Base-by-base conservation (phyloP, 2,329 filamentous ascomycete genomes). In the Alternaria ventricosa region DNA sequence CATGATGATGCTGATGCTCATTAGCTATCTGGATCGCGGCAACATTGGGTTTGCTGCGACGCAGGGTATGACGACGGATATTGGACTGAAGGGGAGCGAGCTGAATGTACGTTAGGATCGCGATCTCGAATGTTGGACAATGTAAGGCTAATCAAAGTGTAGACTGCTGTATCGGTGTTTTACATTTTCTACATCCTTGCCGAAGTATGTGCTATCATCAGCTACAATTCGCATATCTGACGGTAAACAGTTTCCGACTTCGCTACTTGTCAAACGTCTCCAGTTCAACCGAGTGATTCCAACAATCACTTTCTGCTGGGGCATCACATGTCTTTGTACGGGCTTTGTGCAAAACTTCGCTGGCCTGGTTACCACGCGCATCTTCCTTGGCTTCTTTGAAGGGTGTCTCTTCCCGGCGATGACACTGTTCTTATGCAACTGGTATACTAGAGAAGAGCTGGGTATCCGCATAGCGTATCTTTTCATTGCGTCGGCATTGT, bases 221-320 rank as follows among this genome's bases (percentile, higher is more conserved):
- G n/a, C n/a, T n/a, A n/a, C n/a, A n/a, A n/a, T n/a, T n/a, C n/a
- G n/a, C n/a, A n/a, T n/a, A n/a, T n/a, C n/a, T n/a, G n/a, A n/a
- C 12, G 0, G 1, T 12, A 12, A 1, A n/a, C 20, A 76, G 71
- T 78, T 79, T 28, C 75, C 76, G 2, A 77, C 76, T 0, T 78
- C 77, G 3, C 51, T 79, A 7, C 60, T 75, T 2, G 76, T 78
- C 11, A 78, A 79, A 28, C 66, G 76, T 3, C 69, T 79, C 6
- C 75, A 78, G 18, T 79, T 78, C 65, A 76, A 78, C 23, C 70
- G 75, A 13, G 76, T 77, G 0, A 78, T 77, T 2, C 75, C 75
- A 0, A 63, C 61, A 1, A 86, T 86, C 69, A 84, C 86, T 0
- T 88, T 91, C 89, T 63, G 60, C 15, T 67, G 65, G 65, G 91